phyloP scores from a whole-genome alignment of 1,284 basidiomycete genomes.

The Rhodotorula sp. region DNA sequence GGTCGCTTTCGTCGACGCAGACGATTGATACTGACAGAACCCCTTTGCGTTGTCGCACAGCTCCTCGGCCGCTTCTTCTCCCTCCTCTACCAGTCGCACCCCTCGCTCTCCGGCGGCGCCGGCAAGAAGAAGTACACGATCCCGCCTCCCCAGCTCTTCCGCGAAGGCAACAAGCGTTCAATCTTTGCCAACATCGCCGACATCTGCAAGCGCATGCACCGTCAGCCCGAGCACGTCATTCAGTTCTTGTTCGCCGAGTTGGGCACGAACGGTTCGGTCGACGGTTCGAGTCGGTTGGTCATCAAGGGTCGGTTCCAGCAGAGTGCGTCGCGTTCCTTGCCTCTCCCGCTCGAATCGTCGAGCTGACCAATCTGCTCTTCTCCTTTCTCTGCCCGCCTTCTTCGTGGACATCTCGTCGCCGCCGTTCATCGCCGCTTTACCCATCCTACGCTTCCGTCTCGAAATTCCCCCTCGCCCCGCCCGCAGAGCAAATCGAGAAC shows the following conservation, averaged over 20 bases:
- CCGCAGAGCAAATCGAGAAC: slow-evolving; percentile 79
- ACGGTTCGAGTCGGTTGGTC: slow-evolving; percentile 86
- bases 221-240: slow-evolving; percentile 98
- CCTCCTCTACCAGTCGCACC: slow-evolving; percentile 89
- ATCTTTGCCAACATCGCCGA: slow-evolving; percentile 96
- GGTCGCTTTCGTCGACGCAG: too few species aligned
- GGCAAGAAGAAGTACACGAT: slow-evolving; percentile 90
- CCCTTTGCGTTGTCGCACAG: slow-evolving; percentile 51
- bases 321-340: slow-evolving; percentile 48
- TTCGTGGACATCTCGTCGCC: neutral
- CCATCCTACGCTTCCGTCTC: too few species aligned
- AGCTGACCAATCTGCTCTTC: neutral
- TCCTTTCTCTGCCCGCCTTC: too few species aligned
- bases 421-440: neutral
- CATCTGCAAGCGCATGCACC: slow-evolving; percentile 98
- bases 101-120: slow-evolving; percentile 67
- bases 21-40: neutral
- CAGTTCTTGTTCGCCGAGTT: slow-evolving; percentile 97
- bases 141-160: slow-evolving; percentile 88
- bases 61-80: slow-evolving; percentile 90
- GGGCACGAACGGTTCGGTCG: slow-evolving; percentile 95
- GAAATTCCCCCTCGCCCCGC: neutral
- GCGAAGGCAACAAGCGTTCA: slow-evolving; percentile 94
- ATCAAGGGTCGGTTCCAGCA: slow-evolving; percentile 98
- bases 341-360: neutral